Evolutionary conservation across 1,139 yeast genomes (phyloP), one percentile per base, ranked within the genome.

Genomic region (Pichia norvegensis): DNA sequence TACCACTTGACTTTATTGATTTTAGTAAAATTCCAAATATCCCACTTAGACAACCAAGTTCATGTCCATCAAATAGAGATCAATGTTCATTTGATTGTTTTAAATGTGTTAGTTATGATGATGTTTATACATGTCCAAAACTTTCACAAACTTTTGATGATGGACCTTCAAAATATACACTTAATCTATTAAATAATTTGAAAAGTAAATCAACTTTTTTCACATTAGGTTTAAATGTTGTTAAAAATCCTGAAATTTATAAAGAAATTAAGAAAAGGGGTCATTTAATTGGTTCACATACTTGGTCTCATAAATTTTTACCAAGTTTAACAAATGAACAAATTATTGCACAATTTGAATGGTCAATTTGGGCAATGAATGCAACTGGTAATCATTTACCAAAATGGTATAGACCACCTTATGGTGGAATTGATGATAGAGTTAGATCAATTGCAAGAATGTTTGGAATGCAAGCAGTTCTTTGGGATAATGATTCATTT

Each of bases 341-440:
- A 52, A 78, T 90, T 20, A 79, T 85, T 49, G 95, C 97, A 0
- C 96, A 90, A 62, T 67, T 90, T 41, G 82, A 90, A 65, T 90
- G 97, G 98, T 83, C 95, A 1, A 79, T 88, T 35, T 90, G 97
- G 97, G 96, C 97, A 6, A 86, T 88, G 94, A 88, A 92, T 66
- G 96, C 97, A 3, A 88, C 97, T 0, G 85, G 87, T 0, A 72
- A 81, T 21, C 92, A 88, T 57, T 63, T 85, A n/a, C 97, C 97
- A 14, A 82, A 83, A 58, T 92, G 92, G 84, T 90, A 85, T 63
- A 73, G 98, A 51, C 98, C 98, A 0, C 98, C 98, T 0, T 90
- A 86, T 63, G 97, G 97, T 0, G 97, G 95, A 0, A 72, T 85
- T 40, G 98, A 90, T 65, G 82, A 87, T 61, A 69, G 97, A 45